phyloP scores from a whole-genome alignment of 805 yeast genomes.

The Brettanomyces naardenensis region DNA sequence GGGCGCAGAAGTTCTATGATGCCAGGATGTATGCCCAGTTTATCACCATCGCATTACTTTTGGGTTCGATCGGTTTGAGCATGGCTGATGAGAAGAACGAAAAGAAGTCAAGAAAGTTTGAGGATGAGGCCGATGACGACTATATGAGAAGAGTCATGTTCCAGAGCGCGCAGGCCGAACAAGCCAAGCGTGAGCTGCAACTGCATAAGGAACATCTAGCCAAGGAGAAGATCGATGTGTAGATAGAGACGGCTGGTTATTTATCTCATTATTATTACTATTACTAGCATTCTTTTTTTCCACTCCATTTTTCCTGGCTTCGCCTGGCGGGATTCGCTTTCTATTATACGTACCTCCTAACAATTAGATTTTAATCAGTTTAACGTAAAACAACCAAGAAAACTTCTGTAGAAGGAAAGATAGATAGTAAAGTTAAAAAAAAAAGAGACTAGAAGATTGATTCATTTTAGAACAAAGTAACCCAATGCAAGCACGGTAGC shows the following conservation, averaged over 20 bases:
- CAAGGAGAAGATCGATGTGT: not conserved
- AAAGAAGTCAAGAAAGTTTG: not conserved
- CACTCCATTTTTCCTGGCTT: too few relatives aligned
- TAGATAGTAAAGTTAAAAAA: not conserved
- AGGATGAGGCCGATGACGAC: slow-evolving; percentile 2
- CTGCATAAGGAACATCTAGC: not conserved
- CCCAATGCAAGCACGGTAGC: slow-evolving; percentile 21
- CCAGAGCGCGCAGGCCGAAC: slow-evolving; percentile 5
- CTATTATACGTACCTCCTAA: too few relatives aligned
- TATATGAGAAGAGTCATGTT: slow-evolving; percentile 1
- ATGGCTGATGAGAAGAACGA: slow-evolving; percentile 46
- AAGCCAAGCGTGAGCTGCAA: slow-evolving; percentile 8
- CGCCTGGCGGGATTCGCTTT: too few relatives aligned
- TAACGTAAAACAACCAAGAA: too few relatives aligned
- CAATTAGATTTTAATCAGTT: too few relatives aligned
- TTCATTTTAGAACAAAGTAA: slow-evolving; percentile 9
- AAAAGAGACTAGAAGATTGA: not conserved
- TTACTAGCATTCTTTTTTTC: not conserved
- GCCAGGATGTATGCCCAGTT: slow-evolving; percentile 92
- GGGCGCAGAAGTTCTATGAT: slow-evolving; percentile 74
- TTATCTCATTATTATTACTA: not conserved
- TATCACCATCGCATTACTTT: slow-evolving; percentile 59
- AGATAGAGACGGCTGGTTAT: slow-evolving; percentile 5
- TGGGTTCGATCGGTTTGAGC: slow-evolving; percentile 62
- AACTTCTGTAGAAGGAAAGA: not conserved